Conservation (phyloP, 2,329 filamentous ascomycete species). For the Ophiostoma piceae region DNA sequence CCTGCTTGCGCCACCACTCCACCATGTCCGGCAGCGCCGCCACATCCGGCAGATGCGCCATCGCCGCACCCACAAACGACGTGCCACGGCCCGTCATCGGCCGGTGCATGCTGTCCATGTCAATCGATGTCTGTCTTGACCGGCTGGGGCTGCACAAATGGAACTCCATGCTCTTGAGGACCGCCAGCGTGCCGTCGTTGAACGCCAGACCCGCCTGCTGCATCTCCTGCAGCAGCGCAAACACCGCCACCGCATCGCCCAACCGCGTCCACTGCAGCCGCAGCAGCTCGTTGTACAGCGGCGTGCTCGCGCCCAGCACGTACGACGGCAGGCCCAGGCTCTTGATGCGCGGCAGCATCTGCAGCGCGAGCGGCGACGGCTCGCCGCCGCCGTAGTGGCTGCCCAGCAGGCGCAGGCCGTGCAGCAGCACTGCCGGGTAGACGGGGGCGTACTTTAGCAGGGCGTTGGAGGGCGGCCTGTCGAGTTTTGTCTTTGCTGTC, state of each 20-base stretch:
- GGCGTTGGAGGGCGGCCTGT: constrained; percentile 14
- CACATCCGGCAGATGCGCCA: constrained; percentile 20
- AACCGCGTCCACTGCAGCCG: constrained; percentile 56
- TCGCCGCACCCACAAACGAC: constrained; percentile 8
- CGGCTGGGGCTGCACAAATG: background rate
- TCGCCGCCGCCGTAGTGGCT: constrained; percentile 45
- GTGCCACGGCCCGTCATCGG: background rate
- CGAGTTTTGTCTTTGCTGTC: constrained; percentile 1
- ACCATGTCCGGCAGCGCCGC: constrained; percentile 8
- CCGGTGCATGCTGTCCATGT: constrained; percentile 4
- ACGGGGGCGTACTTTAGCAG: constrained; percentile 56
- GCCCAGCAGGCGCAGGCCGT: constrained; percentile 53
- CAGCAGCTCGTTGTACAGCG: constrained; percentile 64
- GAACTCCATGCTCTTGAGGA: constrained; percentile 35
- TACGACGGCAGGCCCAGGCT: constrained; percentile 63
- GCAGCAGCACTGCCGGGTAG: constrained; percentile 57
- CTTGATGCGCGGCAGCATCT: constrained; percentile 62
- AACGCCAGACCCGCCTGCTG: constrained; percentile 55
- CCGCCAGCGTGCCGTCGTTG: constrained; percentile 43
- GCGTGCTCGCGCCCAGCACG: constrained; percentile 64
- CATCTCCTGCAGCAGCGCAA: constrained; percentile 61
- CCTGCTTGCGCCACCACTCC: constrained; percentile 19
- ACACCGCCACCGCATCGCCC: constrained; percentile 51
- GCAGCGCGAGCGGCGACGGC: constrained; percentile 54
- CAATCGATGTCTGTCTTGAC: background rate